Conservation (phyloP, 2,329 filamentous ascomycete genomes). For the Didymella glomerata region DNA sequence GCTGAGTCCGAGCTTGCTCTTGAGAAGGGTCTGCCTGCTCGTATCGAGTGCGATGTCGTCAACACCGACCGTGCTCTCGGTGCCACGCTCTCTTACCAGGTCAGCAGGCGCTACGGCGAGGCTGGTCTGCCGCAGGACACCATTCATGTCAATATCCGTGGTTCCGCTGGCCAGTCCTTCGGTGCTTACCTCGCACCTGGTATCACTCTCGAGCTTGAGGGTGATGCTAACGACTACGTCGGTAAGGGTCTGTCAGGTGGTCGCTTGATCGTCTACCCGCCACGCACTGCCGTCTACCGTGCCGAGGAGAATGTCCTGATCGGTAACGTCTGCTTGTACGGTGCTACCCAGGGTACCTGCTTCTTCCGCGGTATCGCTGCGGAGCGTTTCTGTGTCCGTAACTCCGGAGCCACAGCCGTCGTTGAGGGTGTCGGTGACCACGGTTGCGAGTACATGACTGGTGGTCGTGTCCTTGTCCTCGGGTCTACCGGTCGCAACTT, state of each 20-base stretch:
- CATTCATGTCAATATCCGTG: conserved; percentile 95
- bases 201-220: conserved; percentile 93
- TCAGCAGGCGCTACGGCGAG: conserved; percentile 91
- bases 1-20: conserved; percentile 93
- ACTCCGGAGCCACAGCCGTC: conserved; percentile 94
- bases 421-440: conserved; percentile 97
- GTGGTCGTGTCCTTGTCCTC: conserved; percentile 86
- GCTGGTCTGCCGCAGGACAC: conserved; percentile 89
- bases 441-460: conserved; percentile 98
- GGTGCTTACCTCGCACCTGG: conserved; percentile 93
- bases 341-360: conserved; percentile 87
- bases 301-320: conserved; percentile 95
- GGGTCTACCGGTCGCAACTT: conserved; percentile 95
- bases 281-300: conserved; percentile 89
- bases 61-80: conserved; percentile 96
- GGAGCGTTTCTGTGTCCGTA: conserved; percentile 94
- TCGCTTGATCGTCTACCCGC: conserved; percentile 91
- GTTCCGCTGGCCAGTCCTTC: conserved; percentile 95
- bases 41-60: conserved; percentile 94
- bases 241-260: conserved; percentile 95
- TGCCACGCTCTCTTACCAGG: conserved; percentile 93
- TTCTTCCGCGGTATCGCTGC: conserved; percentile 98
- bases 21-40: conserved; percentile 90
- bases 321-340: conserved; percentile 94
- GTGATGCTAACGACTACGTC: conserved; percentile 95